Base-by-base conservation (phyloP, 805 yeast genomes). In the Lachancea waltii region DNA sequence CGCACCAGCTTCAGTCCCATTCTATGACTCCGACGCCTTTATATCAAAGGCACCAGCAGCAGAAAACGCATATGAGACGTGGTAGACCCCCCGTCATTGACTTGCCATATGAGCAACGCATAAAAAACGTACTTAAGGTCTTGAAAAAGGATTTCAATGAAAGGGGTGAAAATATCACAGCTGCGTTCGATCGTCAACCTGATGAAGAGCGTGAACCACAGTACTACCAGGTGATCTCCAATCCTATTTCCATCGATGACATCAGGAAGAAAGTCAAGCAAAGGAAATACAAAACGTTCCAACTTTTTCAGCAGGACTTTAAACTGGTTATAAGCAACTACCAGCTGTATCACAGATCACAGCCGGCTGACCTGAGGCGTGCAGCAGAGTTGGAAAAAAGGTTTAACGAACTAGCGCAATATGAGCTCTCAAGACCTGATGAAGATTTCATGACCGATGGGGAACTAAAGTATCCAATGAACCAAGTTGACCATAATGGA, bases 211-310 rank as follows among this genome's bases (percentile, higher is more conserved):
- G 61, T 49, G 60, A 64, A 41, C 62, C 66, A 18, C 60, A 59
- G 41, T 58, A 76, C 57, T 79, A 76, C 54, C 62, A 65, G 31
- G 52, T 69, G 16, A 67, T 80, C 18, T 45, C 67, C 6, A 73
- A 75, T 36, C 89, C 90, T 5, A 72, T 82, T 37, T 72, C 81
- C 25, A 70, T 83, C 47, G 77, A 79, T 52, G 85, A 79, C 51
- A 82, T 90, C 41, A 75, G 85, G 55, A 78, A 83, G 55, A 81
- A 82, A 53, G 84, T 89, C 47, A 86, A 92, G 60, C 81, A 87
- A 41, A 76, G 95, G 59, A 81, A 79, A 56, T 90, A 90, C 62
- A 68, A 70, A 39, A 72, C 73, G 36, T 90, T 87, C 35, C 89
- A 83, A 42, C 70, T 70, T 41, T 92, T 85, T 57, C 72, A 86